Conservation (phyloP, 1,284 basidiomycete genomes). For the Leccinum fuscescens region DNA sequence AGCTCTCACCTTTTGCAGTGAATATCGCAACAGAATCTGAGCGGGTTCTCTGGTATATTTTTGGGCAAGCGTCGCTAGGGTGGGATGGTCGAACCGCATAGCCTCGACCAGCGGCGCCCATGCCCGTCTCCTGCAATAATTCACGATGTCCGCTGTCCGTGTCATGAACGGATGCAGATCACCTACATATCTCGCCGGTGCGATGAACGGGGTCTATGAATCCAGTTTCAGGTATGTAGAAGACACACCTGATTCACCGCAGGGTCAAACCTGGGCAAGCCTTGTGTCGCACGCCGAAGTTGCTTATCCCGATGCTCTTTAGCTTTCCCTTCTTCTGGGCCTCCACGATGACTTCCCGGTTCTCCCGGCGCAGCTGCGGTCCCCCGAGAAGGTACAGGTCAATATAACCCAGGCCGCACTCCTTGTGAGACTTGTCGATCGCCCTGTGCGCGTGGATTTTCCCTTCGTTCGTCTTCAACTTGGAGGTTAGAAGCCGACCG, state of each 20-base stretch:
- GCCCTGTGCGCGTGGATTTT: constrained; percentile 49
- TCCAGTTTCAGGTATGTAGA: background rate
- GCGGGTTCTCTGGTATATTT: constrained; percentile 61
- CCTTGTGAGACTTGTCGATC: constrained; percentile 53
- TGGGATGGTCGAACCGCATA: constrained; percentile 49
- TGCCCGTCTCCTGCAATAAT: constrained; percentile 58
- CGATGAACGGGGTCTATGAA: constrained; percentile 3
- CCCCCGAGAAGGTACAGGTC: constrained; percentile 18
- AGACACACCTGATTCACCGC: constrained; percentile 63
- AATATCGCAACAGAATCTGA: constrained; percentile 61
- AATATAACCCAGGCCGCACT: constrained; percentile 34
- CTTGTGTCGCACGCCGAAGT: constrained; percentile 40
- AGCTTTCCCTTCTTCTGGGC: background rate
- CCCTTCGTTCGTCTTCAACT: constrained; percentile 55
- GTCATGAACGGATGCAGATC: constrained; percentile 71
- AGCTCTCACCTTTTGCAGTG: constrained; percentile 65
- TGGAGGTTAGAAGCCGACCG: constrained; percentile 37
- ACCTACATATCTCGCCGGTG: constrained; percentile 32
- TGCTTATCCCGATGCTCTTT: constrained; percentile 6
- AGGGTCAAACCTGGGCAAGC: constrained; percentile 44
- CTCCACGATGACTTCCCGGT: background rate
- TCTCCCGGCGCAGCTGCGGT: constrained; percentile 42
- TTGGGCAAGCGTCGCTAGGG: constrained; percentile 39
- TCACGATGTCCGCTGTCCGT: constrained; percentile 55
- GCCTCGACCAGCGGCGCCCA: constrained; percentile 49